Conservation (phyloP, 495 filamentous ascomycete genomes). For the Filosporella fistucella region DNA sequence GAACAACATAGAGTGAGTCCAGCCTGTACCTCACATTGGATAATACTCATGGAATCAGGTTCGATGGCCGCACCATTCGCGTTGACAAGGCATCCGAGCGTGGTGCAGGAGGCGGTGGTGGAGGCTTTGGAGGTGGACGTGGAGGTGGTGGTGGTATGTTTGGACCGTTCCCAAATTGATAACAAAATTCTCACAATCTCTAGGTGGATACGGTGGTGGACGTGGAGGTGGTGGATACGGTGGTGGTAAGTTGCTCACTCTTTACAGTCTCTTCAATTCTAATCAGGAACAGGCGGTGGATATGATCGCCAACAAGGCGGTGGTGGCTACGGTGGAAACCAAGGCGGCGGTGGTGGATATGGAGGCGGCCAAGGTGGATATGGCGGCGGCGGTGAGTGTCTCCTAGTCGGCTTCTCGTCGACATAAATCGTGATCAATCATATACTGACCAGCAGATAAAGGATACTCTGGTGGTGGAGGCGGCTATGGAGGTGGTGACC, state of each 20-base stretch:
- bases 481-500: slow-evolving; percentile 17
- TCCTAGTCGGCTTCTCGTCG: background rate
- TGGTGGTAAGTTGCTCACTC: slow-evolving; percentile 4
- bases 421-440: background rate
- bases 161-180: background rate
- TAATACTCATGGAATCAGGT: slow-evolving; percentile 47
- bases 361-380: slow-evolving; percentile 23
- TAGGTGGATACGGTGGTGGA: background rate
- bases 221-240: background rate
- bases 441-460: slow-evolving; percentile 15
- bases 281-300: slow-evolving; percentile 4
- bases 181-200: background rate
- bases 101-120: slow-evolving; percentile 50
- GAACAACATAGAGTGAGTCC: slow-evolving; percentile 88
- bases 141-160: slow-evolving; percentile 4
- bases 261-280: background rate
- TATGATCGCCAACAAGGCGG: slow-evolving; percentile 19
- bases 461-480: slow-evolving; percentile 23
- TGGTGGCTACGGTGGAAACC: slow-evolving; percentile 20
- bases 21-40: background rate
- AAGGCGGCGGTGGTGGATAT: slow-evolving; percentile 22
- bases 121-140: slow-evolving; percentile 35
- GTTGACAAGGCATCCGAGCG: slow-evolving; percentile 94
- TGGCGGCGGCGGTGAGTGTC: slow-evolving; percentile 18
- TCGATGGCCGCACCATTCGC: slow-evolving; percentile 92